Percentiles rank a stretch among this genome's conserved stretches.
Conservation (phyloP, 2,329 filamentous ascomycete species). For the Aspergillus sp. region DNA sequence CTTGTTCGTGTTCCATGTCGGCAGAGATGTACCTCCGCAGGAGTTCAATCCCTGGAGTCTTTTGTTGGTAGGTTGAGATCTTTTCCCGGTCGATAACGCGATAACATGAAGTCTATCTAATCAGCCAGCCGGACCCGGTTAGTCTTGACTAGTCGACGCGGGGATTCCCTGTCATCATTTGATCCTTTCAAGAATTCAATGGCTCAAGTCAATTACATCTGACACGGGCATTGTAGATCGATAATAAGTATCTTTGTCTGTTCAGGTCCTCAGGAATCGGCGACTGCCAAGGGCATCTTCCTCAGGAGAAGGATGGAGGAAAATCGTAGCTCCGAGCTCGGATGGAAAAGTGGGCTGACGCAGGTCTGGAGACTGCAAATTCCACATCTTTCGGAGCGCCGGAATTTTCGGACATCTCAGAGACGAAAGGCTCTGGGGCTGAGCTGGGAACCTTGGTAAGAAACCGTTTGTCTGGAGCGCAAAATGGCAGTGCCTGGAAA, state of each 20-base stretch:
- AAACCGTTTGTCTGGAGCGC: not conserved
- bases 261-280: not conserved
- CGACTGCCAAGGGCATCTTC: not conserved
- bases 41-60: not conserved
- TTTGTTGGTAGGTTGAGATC: not conserved
- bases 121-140: not conserved
- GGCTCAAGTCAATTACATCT: not conserved
- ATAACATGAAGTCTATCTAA: not conserved
- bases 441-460: conserved; percentile 7
- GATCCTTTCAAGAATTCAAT: not conserved
- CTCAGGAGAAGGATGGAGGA: not conserved
- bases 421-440: not conserved
- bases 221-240: not conserved
- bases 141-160: not conserved
- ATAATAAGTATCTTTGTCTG: not conserved
- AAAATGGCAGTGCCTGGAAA: conserved; percentile 9
- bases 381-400: not conserved
- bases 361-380: not conserved
- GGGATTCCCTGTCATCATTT: not conserved
- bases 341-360: not conserved
- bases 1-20: conserved; percentile 11
- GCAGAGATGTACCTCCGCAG: not conserved
- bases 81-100: not conserved
- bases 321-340: conserved; percentile 12
- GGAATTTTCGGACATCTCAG: conserved; percentile 4